Evolutionary conservation across 148 eudicot genomes (phyloP).

Genomic region (Camellia lanceoleosa): DNA sequence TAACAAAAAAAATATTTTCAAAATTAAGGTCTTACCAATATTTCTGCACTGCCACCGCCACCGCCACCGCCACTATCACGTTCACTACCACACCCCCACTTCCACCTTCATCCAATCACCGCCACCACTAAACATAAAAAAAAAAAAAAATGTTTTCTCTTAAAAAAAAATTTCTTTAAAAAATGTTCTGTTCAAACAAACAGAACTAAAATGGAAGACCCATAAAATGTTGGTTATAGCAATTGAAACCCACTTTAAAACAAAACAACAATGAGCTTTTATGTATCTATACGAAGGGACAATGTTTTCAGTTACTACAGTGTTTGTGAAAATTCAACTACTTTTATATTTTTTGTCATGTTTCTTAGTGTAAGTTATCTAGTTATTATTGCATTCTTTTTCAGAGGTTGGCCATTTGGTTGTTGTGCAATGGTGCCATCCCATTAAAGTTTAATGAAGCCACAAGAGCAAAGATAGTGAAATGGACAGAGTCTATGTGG

Average conservation of each 20-base stretch:
- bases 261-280: not conserved
- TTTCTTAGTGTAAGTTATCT: not conserved
- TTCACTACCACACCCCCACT: too few species aligned
- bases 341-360: not conserved
- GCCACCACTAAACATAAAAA: too few species aligned
- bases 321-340: not conserved
- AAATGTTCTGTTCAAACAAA: not conserved
- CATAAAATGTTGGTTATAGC: not conserved
- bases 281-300: not conserved
- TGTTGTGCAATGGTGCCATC: slow-evolving; percentile 42
- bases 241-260: not conserved
- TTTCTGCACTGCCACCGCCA: too few species aligned
- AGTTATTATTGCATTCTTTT: slow-evolving; percentile 10
- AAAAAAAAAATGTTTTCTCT: too few species aligned
- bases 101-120: too few species aligned
- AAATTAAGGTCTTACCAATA: too few species aligned
- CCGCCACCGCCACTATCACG: too few species aligned
- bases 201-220: not conserved
- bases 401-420: slow-evolving; percentile 72
- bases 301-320: not conserved
- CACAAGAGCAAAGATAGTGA: slow-evolving; percentile 52
- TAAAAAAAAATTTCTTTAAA: too few species aligned
- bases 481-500: slow-evolving; percentile 94
- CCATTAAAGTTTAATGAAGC: slow-evolving; percentile 46
- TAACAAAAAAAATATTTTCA: too few species aligned